These are phyloP conservation scores for Rhynchospora tenuis DNA, from an alignment of 176 grass and related monocot species.

Conservation along the genomic window DNA sequence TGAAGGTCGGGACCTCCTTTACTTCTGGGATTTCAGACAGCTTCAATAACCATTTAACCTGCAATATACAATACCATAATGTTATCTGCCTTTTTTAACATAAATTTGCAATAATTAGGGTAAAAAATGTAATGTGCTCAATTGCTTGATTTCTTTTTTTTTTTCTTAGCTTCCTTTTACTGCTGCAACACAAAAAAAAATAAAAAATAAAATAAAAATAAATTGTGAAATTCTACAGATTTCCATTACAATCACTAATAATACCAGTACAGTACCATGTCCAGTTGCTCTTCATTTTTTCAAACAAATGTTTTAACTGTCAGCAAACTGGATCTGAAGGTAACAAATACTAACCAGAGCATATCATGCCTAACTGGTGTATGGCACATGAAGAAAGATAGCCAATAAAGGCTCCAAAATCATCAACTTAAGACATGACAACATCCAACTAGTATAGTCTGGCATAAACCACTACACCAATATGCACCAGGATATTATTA, in stretches of 20 bases:
- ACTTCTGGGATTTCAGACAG: constrained; percentile 76
- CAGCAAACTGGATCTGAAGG: background rate
- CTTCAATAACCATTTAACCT: constrained; percentile 88
- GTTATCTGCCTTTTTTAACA: background rate
- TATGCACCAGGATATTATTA: background rate
- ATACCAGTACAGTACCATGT: background rate
- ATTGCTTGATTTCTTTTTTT: background rate
- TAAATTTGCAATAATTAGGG: background rate
- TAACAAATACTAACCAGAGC: background rate
- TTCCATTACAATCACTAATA: background rate
- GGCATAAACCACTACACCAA: background rate
- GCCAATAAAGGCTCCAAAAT: background rate
- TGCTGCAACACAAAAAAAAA: background rate
- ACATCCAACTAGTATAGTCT: background rate
- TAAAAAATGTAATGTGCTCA: background rate
- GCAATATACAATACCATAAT: background rate
- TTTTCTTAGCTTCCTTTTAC: background rate
- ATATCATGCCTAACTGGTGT: background rate
- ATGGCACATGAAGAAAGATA: background rate
- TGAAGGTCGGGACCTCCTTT: constrained; percentile 76
- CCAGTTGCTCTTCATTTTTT: background rate
- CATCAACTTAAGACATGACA: background rate
- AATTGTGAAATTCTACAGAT: no score
- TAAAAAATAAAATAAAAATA: background rate
- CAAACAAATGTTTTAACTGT: background rate